A percentile compares a stretch with the other conserved stretches of the same genome.
Conservation (phyloP, 2,329 filamentous ascomycete species). For the Xylaria sp. region DNA sequence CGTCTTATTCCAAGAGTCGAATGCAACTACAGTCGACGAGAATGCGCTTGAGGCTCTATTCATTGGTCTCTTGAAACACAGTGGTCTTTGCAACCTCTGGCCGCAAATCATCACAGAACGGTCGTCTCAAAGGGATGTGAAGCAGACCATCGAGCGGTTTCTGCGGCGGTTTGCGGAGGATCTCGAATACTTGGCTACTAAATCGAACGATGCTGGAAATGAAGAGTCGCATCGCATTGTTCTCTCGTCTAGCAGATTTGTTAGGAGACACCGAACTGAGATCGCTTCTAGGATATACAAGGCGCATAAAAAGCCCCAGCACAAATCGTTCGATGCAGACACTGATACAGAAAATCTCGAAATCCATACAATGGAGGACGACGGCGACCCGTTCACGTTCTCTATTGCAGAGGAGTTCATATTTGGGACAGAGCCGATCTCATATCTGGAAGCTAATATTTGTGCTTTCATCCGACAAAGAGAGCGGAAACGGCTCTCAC, state of each 20-base stretch:
- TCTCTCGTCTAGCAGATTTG: conserved; percentile 12
- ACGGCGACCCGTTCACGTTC: conserved; percentile 11
- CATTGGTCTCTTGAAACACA: conserved; percentile 1
- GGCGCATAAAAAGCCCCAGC: conserved; percentile 4
- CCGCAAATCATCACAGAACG: conserved; percentile 14
- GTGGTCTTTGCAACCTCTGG: conserved; percentile 18
- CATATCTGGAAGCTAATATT: conserved; percentile 12
- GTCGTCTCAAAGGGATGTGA: neutral
- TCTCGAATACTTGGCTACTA: conserved; percentile 16
- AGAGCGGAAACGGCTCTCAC: conserved; percentile 11
- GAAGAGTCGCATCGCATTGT: neutral
- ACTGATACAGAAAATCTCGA: neutral
- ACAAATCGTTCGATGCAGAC: neutral
- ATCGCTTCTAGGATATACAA: conserved; percentile 15
- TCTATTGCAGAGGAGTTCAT: conserved; percentile 16
- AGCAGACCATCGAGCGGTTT: conserved; percentile 12
- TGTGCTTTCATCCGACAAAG: conserved; percentile 2
- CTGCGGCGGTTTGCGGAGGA: conserved; percentile 22
- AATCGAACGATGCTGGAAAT: neutral
- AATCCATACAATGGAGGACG: neutral
- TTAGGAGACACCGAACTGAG: conserved; percentile 4
- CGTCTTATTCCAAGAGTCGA: conserved; percentile 1
- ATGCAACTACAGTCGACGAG: conserved; percentile 16
- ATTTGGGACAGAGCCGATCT: conserved; percentile 16
- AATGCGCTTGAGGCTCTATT: conserved; percentile 18